Evolutionary conservation across 371 early-diverging fungal genomes (phyloP), one percentile per base, ranked within the genome.

Genomic region (Rhizopus sp.): DNA sequence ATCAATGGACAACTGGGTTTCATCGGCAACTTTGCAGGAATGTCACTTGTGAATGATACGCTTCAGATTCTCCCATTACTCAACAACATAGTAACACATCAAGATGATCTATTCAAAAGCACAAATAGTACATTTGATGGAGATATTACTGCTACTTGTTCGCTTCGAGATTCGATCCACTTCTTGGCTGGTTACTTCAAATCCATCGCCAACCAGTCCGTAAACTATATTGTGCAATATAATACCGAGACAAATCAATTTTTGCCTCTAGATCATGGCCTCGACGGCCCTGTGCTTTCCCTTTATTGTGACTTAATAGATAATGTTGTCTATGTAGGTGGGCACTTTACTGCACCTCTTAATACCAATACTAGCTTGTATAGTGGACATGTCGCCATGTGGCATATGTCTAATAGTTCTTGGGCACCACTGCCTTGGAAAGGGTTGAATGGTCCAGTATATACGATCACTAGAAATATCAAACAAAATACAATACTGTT

Each of bases 241-340:
- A 67, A 12, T 53, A 44, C 16, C 39, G 53, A 56, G 69, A 42
- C 53, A 69, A 53, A 30, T 66, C 69, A 66, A 61, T 60, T 44
- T 51, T 39, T 50, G 9, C 51, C 76, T 5, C 72, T 91, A 60
- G 63, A 62, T 5, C 78, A 83, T 59, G 92, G 92, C 10, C 66
- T 91, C 8, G 82, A 89, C 66, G 89, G 88, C 0, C 70, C 87
- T 3, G 89, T 91, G 8, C 68, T 68, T 30, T 63, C 83, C 12
- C 66, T 91, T 32, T 72, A 75, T 47, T 89, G 89, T 54, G 86
- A 88, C 32, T 55, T 59, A 0, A 29, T 32, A 8, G 63, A 60
- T 31, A 48, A 70, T 7, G 59, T 64, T 7, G 64, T 81, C 4
- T 77, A 73, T 53, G 73, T 75, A 4, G 84, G 80, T 10, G 84